Evolutionary conservation across 331 rosid species (phyloP), one percentile per base, ranked within the genome.

Genomic region (Quercus lobata): DNA sequence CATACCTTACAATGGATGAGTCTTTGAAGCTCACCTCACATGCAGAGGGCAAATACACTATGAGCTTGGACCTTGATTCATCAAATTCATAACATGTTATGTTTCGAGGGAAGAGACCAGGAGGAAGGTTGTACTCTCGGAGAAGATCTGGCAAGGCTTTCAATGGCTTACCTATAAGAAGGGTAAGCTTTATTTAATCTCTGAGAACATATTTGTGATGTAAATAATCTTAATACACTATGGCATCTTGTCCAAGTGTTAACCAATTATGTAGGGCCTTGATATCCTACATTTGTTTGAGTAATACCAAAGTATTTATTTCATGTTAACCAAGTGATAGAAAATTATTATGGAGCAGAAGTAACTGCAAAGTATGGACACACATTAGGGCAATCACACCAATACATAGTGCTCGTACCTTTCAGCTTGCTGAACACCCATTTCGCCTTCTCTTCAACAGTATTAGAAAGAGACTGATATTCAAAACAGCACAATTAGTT

Each of bases 1-100:
- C 88, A 25, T 90, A 91, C 80, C 93, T 80, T 62, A 91, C 71
- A 4, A 86, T 74, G 14, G 97, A 93, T 1, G 97, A 87, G 80
- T 91, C 98, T 90, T 91, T 93, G 90, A 91, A 93, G 81, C 89
- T 80, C 12, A 93, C 89, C 81, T 93, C 98, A 29, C 89, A 88
- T 5, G 89, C 72, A 6, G 90, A 92, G 22, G 94, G 88, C 77
- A 93, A 72, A 76, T 90, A 80, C 49, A 91, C 95, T 0, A 85
- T 19, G 84, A 93, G 87, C 87, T 86, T 91, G 68, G 90, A 86
- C n/a, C 82, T 91, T 18, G 92, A 57, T 83, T 86, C 91, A 19
- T 89, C 94, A 5, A 91, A 93, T 65, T 93, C 97, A 8, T 87
- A 93, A 75, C 93, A 84, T 62, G 88, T 90, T 79, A 86, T 84